Evolutionary conservation across 345 rosid species (phyloP).

Genomic region (Salix brachista): DNA sequence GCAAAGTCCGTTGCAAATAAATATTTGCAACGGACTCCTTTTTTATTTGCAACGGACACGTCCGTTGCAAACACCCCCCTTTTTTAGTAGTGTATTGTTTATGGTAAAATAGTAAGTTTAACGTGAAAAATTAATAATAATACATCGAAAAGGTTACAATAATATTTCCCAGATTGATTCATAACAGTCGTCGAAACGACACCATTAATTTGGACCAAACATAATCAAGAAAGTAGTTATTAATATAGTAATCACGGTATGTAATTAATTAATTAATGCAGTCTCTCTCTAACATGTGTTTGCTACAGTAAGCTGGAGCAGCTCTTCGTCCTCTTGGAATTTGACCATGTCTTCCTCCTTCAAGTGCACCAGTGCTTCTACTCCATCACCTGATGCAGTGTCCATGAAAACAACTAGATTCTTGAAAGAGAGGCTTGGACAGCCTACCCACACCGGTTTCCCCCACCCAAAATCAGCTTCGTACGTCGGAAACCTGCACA

Average conservation of each 20-base stretch:
- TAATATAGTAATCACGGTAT: not conserved
- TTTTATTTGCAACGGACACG: too few relatives aligned
- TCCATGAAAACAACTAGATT: conserved; percentile 43
- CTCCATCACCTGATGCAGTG: conserved; percentile 29
- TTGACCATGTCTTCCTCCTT: conserved; percentile 16
- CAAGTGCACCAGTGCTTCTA: conserved; percentile 23
- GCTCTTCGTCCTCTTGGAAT: conserved; percentile 12
- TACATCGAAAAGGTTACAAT: too few relatives aligned
- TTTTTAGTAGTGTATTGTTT: too few relatives aligned
- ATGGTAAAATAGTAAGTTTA: too few relatives aligned
- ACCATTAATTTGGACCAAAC: not conserved
- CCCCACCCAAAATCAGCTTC: conserved; percentile 49
- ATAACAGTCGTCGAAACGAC: not conserved
- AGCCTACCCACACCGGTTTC: conserved; percentile 11
- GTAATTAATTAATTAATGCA: not conserved
- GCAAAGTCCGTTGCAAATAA: too few relatives aligned
- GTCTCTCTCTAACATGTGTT: not conserved
- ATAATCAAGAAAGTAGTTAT: not conserved
- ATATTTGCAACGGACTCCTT: too few relatives aligned
- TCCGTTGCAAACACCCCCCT: too few relatives aligned
- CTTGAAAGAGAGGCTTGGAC: conserved; percentile 13
- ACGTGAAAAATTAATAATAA: too few relatives aligned
- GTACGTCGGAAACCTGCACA: conserved; percentile 40
- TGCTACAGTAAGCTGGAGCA: not conserved
- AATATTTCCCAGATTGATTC: not conserved